A percentile compares a stretch with the other conserved stretches of the same genome.
These are phyloP conservation scores for Aureobasidium sp. DNA, from an alignment of 2,329 filamentous ascomycete genomes.

Conservation along the genomic window DNA sequence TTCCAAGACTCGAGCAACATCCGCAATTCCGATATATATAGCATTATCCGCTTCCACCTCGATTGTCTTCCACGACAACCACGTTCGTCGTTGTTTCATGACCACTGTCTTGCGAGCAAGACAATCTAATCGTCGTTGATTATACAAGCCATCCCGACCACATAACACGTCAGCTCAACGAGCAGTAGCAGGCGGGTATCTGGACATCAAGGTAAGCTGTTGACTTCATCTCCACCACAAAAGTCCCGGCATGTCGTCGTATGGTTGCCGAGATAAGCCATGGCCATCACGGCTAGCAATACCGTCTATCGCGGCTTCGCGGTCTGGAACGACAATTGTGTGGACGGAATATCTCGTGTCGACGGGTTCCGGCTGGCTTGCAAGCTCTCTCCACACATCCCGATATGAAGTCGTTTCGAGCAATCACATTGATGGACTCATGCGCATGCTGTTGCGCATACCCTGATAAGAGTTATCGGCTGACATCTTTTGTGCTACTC, in stretches of 20 bases:
- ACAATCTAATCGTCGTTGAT: neutral
- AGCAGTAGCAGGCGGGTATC: neutral
- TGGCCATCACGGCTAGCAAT: neutral
- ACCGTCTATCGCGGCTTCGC: neutral
- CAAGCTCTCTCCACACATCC: conserved; percentile 8
- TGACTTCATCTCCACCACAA: no score
- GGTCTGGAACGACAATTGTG: neutral
- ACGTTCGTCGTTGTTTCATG: neutral
- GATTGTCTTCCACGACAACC: neutral
- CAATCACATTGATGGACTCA: neutral
- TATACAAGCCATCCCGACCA: neutral
- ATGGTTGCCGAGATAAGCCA: neutral
- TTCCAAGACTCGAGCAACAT: neutral
- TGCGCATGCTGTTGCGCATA: neutral
- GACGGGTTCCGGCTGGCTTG: neutral
- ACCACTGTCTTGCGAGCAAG: neutral
- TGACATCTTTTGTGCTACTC: neutral
- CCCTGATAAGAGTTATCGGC: neutral
- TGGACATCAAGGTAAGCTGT: conserved; percentile 7
- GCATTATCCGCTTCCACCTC: neutral
- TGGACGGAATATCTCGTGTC: conserved; percentile 7
- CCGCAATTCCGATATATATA: conserved; percentile 8
- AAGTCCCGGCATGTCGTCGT: neutral
- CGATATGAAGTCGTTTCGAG: neutral
- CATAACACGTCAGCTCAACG: neutral